Percentiles rank a stretch among this genome's conserved stretches.
Evolutionary conservation across 2,329 filamentous ascomycete genomes (phyloP).

Genomic region (Pseudogymnoascus sp.): DNA sequence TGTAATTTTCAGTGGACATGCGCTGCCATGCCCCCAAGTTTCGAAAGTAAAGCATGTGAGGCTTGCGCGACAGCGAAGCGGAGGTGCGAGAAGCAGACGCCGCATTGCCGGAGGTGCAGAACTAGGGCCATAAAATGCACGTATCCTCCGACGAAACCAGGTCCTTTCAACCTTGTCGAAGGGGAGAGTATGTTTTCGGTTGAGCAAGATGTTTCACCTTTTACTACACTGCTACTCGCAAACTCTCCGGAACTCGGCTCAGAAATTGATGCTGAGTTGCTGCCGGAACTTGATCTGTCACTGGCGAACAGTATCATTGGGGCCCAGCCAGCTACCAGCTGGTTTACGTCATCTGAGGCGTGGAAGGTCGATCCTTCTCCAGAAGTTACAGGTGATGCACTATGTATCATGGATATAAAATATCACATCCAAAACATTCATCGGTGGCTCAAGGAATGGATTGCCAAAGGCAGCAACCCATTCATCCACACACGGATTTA

Average conservation of each 20-base stretch:
- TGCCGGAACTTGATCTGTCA: not conserved
- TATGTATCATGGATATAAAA: slow-evolving; percentile 16
- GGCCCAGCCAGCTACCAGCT: not conserved
- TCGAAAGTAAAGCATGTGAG: slow-evolving; percentile 12
- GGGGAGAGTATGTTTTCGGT: not conserved
- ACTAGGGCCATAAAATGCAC: slow-evolving; percentile 10
- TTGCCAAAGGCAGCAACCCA: slow-evolving; percentile 20
- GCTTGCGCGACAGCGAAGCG: slow-evolving; percentile 14
- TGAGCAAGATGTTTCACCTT: not conserved
- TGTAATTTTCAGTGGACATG: not conserved
- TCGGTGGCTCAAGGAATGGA: slow-evolving; percentile 23
- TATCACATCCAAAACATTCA: slow-evolving; percentile 20
- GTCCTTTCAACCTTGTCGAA: not conserved
- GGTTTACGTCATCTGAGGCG: slow-evolving; percentile 10
- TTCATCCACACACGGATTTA: slow-evolving; percentile 26
- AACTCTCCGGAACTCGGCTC: not conserved
- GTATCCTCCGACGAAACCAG: slow-evolving; percentile 12
- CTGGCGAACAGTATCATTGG: not conserved
- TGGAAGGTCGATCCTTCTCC: slow-evolving; percentile 16
- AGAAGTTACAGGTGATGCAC: slow-evolving; percentile 3
- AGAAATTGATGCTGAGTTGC: not conserved
- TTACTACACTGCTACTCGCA: not conserved
- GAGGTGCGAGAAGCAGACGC: slow-evolving; percentile 13
- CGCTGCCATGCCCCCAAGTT: slow-evolving; percentile 2
- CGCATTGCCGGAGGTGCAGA: slow-evolving; percentile 11